Conservation (phyloP, 2,329 filamentous ascomycete genomes). For the Epichloe aotearoae region DNA sequence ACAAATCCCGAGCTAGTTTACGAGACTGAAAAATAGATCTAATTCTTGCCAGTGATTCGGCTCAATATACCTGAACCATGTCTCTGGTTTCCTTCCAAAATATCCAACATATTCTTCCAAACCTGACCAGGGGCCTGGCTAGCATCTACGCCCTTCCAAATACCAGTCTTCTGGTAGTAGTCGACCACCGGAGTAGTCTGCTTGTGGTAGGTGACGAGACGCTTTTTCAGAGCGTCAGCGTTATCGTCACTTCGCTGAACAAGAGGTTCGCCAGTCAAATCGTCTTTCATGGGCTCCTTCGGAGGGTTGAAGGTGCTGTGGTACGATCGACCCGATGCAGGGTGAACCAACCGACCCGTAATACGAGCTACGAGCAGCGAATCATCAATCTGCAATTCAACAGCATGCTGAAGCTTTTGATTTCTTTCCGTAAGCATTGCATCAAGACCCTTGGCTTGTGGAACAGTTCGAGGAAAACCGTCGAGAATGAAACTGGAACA, state of each 20-base stretch:
- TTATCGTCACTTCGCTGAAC: conserved; percentile 97
- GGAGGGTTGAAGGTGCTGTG: conserved; percentile 99
- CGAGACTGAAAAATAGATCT: not conserved
- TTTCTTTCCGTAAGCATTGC: conserved; percentile 69
- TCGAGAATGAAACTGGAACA: conserved; percentile 83
- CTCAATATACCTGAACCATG: conserved; percentile 28
- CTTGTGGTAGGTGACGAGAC: conserved; percentile 80
- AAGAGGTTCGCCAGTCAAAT: conserved; percentile 89
- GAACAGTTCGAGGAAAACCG: conserved; percentile 92
- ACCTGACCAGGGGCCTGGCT: conserved; percentile 92
- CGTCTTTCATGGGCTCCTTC: conserved; percentile 87
- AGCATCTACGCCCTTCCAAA: conserved; percentile 92
- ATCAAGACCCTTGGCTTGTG: conserved; percentile 90
- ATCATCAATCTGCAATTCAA: conserved; percentile 96
- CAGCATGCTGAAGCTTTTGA: conserved; percentile 82
- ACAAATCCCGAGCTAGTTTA: not conserved
- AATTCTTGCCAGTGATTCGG: conserved; percentile 19
- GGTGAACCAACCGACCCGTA: conserved; percentile 90
- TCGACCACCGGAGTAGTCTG: conserved; percentile 87
- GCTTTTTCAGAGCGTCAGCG: conserved; percentile 89
- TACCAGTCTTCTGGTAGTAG: conserved; percentile 95
- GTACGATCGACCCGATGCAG: conserved; percentile 90
- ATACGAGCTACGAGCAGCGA: conserved; percentile 86
- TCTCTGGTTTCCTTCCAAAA: conserved; percentile 50
- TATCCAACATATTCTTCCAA: conserved; percentile 80